These are phyloP conservation scores for Vicia faba DNA, from an alignment of 306 rosid species.

Conservation along the genomic window DNA sequence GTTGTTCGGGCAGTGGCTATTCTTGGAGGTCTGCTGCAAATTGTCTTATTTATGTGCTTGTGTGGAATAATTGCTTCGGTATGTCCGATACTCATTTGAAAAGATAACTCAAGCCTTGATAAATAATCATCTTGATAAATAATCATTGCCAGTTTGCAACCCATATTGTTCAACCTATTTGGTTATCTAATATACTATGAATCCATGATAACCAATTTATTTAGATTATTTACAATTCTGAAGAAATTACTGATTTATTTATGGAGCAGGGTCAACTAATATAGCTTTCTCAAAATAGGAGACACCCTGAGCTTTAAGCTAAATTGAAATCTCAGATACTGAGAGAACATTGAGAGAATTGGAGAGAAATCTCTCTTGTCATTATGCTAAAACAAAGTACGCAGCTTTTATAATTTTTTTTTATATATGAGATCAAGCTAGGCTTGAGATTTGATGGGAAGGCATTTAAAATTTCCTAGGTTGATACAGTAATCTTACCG, in stretches of 20 bases:
- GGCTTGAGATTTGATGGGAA: conserved; percentile 30
- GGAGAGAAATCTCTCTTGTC: not conserved
- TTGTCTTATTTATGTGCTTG: conserved; percentile 87
- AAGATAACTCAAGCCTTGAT: not conserved
- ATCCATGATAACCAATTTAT: conserved; percentile 11
- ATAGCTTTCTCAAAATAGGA: conserved; percentile 6
- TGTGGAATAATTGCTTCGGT: conserved; percentile 89
- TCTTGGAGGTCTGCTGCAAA: conserved; percentile 94
- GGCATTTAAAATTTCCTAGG: conserved; percentile 19
- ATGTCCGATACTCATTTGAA: conserved; percentile 44
- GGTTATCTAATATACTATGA: conserved; percentile 3
- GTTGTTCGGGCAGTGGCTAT: conserved; percentile 93
- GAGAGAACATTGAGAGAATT: conserved; percentile 6
- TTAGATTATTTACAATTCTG: conserved; percentile 16
- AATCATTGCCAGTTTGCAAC: conserved; percentile 1
- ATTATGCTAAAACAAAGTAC: conserved; percentile 21
- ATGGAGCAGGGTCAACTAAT: conserved; percentile 16
- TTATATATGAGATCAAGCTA: conserved; percentile 21
- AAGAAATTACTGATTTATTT: conserved; percentile 16
- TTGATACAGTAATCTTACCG: not conserved
- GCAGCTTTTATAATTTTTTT: conserved; percentile 21
- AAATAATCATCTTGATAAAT: not conserved
- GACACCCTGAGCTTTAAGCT: conserved; percentile 16
- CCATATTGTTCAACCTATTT: not conserved
- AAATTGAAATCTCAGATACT: conserved; percentile 24